phyloP scores from a whole-genome alignment of 768 basidiomycete species.

The Phanerodontia chrysosporium region DNA sequence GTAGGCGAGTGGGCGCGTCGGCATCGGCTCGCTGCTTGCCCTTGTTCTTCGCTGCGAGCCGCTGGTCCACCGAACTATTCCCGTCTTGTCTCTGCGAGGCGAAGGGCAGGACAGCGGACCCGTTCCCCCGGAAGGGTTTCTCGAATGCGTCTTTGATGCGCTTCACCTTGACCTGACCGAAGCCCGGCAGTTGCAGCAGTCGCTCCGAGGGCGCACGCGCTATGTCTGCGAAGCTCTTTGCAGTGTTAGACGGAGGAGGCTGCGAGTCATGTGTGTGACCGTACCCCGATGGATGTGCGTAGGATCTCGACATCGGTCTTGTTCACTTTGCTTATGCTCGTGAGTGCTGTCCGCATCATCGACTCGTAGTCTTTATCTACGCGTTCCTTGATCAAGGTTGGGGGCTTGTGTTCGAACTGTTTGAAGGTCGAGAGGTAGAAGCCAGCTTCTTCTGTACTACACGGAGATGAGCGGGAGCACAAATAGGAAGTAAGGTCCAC shows the following conservation, averaged over 20 bases:
- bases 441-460: slow-evolving; percentile 85
- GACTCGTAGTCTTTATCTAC: slow-evolving; percentile 85
- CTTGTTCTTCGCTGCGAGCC: slow-evolving; percentile 7
- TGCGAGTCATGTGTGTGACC: slow-evolving; percentile 18
- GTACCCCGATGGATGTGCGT: slow-evolving; percentile 85
- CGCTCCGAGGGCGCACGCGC: slow-evolving; percentile 68
- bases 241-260: background rate
- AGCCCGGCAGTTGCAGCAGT: slow-evolving; percentile 82
- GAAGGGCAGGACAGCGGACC: slow-evolving; percentile 42
- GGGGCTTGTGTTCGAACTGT: slow-evolving; percentile 89
- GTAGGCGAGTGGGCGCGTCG: background rate
- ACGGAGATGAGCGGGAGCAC: background rate
- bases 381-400: slow-evolving; percentile 92
- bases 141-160: slow-evolving; percentile 89
- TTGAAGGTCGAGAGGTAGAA: slow-evolving; percentile 90
- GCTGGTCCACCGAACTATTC: background rate
- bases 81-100: slow-evolving; percentile 6
- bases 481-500: slow-evolving; percentile 20
- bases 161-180: slow-evolving; percentile 91
- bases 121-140: slow-evolving; percentile 74
- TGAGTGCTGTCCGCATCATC: slow-evolving; percentile 76
- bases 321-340: slow-evolving; percentile 89
- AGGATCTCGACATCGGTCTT: slow-evolving; percentile 96
- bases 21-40: background rate
- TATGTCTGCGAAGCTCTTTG: slow-evolving; percentile 83